Conservation (phyloP, 352 stramenopile species). For the Albugo laibachii region DNA sequence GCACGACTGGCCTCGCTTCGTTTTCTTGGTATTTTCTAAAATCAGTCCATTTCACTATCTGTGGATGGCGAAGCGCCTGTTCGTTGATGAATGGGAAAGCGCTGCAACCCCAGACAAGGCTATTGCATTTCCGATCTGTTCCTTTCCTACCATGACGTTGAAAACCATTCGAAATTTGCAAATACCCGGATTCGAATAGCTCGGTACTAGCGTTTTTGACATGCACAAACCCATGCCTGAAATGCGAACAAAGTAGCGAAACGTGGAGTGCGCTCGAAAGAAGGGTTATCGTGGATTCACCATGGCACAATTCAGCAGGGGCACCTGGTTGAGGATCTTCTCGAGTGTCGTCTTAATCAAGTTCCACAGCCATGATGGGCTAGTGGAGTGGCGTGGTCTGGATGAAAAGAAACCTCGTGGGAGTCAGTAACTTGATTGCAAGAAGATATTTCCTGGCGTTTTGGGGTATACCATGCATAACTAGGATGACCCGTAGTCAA, state of each 20-base stretch:
- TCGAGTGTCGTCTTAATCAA: background rate
- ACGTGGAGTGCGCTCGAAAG: background rate
- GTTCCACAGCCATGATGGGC: no score
- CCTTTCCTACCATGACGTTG: background rate
- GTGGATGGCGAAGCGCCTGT: constrained; percentile 2
- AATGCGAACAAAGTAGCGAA: background rate
- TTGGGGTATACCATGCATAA: no score
- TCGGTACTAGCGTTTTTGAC: background rate
- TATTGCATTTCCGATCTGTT: background rate
- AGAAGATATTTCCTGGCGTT: no score
- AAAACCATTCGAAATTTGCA: background rate
- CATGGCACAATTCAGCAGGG: background rate
- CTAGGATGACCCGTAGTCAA: no score
- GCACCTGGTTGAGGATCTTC: constrained; percentile 1
- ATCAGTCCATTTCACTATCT: constrained; percentile 1
- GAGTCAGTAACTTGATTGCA: constrained; percentile 7
- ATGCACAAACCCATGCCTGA: background rate
- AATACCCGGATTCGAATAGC: background rate
- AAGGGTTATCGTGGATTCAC: no score
- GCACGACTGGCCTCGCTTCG: background rate
- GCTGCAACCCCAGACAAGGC: background rate
- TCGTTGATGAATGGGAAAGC: constrained; percentile 1
- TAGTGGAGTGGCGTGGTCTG: constrained; percentile 9
- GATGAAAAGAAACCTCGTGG: constrained; percentile 8
- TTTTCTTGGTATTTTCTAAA: background rate